Base-by-base conservation (phyloP, 306 rosid species). In the Inga oerstediana region DNA sequence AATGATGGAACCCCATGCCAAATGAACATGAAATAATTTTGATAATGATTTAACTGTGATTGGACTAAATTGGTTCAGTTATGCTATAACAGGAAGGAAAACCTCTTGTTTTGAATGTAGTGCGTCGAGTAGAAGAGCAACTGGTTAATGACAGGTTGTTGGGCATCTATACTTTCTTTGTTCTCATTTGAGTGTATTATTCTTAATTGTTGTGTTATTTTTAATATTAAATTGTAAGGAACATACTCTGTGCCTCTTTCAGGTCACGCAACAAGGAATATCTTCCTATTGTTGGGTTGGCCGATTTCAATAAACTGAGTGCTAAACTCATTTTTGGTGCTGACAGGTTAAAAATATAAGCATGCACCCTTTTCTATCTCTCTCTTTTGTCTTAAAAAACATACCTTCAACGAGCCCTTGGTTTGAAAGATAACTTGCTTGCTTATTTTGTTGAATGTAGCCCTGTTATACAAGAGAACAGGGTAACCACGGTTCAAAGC, bases 251-350 rank as follows among this genome's bases (percentile, higher is more conserved):
- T 49, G 7, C 72, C 76, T 65, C 81, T 61, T 85, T 65, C 89
- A 97, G 98, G 88, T 83, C 93, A 14, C 97, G 97, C 32, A 89
- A 87, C 79, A 97, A 97, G 92, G 99, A 97, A 46, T 97, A 97
- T 79, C 89, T 97, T 85, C 94, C 97, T 6, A 97, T 97, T 66
- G 90, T 90, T 83, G 99, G 99, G 74, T 77, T 97, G 6, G 97
- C 89, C 3, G 99, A 97, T 32, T 97, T 92, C 82, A 97, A 94
- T 59, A 97, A 97, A 88, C 79, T 91, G 81, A 97, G 99, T 78
- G 99, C 99, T 66, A 90, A 80, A 88, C 98, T 97, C 64, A 97
- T 97, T 87, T 93, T 97, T 77, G 97, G 99, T 35, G 93, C 93
- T 71, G 93, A 94, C 90, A 92, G 98, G 99, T 97, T 84, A 49